Base-by-base conservation (phyloP, 1,139 yeast genomes). In the Geotrichum australiense region DNA sequence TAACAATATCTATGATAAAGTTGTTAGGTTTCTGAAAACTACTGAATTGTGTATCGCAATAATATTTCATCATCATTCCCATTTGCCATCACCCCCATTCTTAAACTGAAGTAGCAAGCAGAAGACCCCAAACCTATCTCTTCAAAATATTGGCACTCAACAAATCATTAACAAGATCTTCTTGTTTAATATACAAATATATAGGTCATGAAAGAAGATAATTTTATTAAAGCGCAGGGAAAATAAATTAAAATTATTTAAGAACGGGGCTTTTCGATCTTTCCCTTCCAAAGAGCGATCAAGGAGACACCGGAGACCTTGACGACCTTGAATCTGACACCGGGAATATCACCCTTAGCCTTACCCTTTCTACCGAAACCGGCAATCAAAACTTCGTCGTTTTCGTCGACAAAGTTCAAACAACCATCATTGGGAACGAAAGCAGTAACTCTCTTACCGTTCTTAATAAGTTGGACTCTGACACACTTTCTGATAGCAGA, bases 361-460 rank as follows among this genome's bases (percentile, higher is more conserved):
- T 91, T 91, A 80, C 99, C 99, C 83, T 95, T 91, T 79, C 98
- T 87, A 85, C 99, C 99, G 86, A 93, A 93, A 80, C 99, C 99
- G 65, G 99, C 97, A 65, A 91, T 78, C 68, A 91, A 79, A 64
- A 91, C 98, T 75, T 91, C 97, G 77, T 91, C 97, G 80, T 91
- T 91, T 79, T 91, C 97, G 70, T 91, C 98, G 65, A 91, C 96
- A 64, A 82, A 91, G 91, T 91, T 91, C 73, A 89, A 78, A 82
- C 98, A 93, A 89, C 99, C 99, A 76, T 93, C 99, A 68, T 91
- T 91, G 74, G 99, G 98, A 70, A 93, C 99, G 94, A 93, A 93
- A 71, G 99, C 99, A 67, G 98, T 91, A 63, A 93, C 98, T 79
- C 86, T 91, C 85, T 91, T 91, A 78, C 98, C 98, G 86, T 93